Evolutionary conservation across 148 eudicot genomes (phyloP).

Genomic region (Rhododendron vialii): DNA sequence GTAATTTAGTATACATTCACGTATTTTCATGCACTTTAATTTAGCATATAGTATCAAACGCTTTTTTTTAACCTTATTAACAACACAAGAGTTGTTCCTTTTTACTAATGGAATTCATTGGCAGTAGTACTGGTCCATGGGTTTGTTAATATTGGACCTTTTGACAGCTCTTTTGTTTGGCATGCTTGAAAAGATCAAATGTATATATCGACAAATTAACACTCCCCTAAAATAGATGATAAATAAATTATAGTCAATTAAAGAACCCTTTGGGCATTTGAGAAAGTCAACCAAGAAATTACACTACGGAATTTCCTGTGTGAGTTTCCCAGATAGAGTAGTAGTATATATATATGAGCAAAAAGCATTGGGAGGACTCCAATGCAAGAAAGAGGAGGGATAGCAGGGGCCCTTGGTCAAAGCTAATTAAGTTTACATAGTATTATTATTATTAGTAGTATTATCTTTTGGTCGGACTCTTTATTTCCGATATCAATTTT

Average conservation of each 20-base stretch:
- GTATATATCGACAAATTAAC: background rate
- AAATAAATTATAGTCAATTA: background rate
- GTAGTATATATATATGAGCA: background rate
- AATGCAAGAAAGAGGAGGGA: background rate
- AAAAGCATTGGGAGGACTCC: background rate
- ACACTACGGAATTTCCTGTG: background rate
- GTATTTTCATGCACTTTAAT: background rate
- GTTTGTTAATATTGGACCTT: background rate
- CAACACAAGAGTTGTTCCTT: background rate
- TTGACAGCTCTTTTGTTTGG: background rate
- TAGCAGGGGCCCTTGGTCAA: background rate
- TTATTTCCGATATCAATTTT: too few species aligned
- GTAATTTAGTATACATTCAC: background rate
- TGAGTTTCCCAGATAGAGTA: background rate
- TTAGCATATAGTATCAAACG: background rate
- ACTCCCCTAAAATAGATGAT: background rate
- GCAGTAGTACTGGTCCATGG: background rate
- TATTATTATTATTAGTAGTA: too few species aligned
- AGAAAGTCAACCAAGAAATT: background rate
- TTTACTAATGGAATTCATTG: background rate
- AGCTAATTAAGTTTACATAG: background rate
- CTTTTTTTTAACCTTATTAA: background rate
- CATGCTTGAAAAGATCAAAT: conserved; percentile 2
- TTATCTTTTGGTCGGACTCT: too few species aligned
- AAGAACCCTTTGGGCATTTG: background rate